These are phyloP conservation scores for Agapanthus africanus DNA, from an alignment of 106 monocot species.

Conservation along the genomic window DNA sequence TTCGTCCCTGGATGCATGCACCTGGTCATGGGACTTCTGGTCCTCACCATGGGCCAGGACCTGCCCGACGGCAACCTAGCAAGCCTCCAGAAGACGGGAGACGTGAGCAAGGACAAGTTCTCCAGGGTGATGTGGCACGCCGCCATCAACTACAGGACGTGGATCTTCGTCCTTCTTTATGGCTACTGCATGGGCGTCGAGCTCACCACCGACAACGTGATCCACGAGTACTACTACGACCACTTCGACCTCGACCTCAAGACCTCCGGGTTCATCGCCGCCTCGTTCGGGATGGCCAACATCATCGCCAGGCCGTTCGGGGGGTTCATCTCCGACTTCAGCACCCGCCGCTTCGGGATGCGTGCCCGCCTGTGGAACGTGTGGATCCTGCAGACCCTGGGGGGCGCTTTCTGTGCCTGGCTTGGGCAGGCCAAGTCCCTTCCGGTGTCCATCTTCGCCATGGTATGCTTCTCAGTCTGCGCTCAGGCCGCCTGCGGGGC, in stretches of 20 bases:
- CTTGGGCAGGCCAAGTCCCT: constrained; percentile 5
- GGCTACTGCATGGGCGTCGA: constrained; percentile 8
- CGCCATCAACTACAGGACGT: background rate
- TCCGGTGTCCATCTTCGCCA: background rate
- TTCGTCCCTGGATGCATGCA: constrained; percentile 42
- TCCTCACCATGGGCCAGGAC: constrained; percentile 30
- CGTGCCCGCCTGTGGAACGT: background rate
- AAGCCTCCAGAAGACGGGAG: constrained; percentile 17
- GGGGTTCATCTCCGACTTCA: background rate
- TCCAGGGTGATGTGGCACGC: constrained; percentile 12
- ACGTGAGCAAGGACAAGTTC: constrained; percentile 30
- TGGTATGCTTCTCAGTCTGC: constrained; percentile 5
- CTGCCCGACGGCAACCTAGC: constrained; percentile 31
- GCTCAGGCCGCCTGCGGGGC: background rate
- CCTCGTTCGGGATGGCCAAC: constrained; percentile 7
- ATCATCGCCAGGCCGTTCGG: background rate
- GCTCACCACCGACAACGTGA: constrained; percentile 9
- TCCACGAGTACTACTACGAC: constrained; percentile 12
- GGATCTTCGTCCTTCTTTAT: constrained; percentile 3
- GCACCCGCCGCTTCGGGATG: constrained; percentile 6
- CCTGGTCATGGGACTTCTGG: constrained; percentile 5
- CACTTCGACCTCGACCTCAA: constrained; percentile 4
- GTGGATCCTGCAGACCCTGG: background rate
- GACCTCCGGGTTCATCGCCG: constrained; percentile 5
- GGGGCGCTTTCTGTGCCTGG: background rate